A percentile compares a stretch with the other conserved stretches of the same genome.
Evolutionary conservation across 371 early-diverging fungal genomes (phyloP).

Genomic region (Phascolomyces articulosus): DNA sequence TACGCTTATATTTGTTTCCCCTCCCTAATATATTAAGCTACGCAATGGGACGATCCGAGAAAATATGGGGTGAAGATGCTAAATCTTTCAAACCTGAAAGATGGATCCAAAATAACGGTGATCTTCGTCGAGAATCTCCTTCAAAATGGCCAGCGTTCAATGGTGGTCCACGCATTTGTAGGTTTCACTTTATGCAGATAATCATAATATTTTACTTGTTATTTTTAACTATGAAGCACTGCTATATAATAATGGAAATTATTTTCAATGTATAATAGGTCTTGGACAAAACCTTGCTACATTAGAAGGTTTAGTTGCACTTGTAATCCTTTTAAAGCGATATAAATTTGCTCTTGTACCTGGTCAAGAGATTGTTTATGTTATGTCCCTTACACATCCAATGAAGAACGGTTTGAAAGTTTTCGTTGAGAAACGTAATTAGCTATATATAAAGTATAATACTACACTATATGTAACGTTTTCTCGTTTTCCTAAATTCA

Average conservation of each 20-base stretch:
- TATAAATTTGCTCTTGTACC: slow-evolving; percentile 46
- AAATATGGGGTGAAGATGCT: slow-evolving; percentile 66
- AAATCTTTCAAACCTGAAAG: slow-evolving; percentile 64
- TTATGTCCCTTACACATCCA: slow-evolving; percentile 46
- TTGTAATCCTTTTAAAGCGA: slow-evolving; percentile 34
- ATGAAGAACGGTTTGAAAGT: slow-evolving; percentile 50
- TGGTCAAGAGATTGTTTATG: slow-evolving; percentile 34
- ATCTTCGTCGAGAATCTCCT: slow-evolving; percentile 38
- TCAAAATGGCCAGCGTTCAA: slow-evolving; percentile 62
- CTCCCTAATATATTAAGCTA: no score
- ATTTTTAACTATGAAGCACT: slow-evolving; percentile 13
- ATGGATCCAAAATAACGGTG: slow-evolving; percentile 54
- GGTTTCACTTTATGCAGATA: neutral
- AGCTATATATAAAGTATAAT: no score
- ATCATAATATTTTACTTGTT: neutral
- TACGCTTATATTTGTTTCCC: no score
- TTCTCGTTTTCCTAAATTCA: no score
- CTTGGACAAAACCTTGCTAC: slow-evolving; percentile 48
- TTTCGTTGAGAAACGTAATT: slow-evolving; percentile 25
- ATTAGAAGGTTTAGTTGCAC: slow-evolving; percentile 44
- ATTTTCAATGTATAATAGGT: neutral
- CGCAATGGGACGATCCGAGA: slow-evolving; percentile 51
- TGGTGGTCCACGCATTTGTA: slow-evolving; percentile 70
- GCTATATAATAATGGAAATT: neutral
- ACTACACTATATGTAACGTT: no score